phyloP scores from a whole-genome alignment of 2,329 filamentous ascomycete genomes.

The Xylariaceae sp. region DNA sequence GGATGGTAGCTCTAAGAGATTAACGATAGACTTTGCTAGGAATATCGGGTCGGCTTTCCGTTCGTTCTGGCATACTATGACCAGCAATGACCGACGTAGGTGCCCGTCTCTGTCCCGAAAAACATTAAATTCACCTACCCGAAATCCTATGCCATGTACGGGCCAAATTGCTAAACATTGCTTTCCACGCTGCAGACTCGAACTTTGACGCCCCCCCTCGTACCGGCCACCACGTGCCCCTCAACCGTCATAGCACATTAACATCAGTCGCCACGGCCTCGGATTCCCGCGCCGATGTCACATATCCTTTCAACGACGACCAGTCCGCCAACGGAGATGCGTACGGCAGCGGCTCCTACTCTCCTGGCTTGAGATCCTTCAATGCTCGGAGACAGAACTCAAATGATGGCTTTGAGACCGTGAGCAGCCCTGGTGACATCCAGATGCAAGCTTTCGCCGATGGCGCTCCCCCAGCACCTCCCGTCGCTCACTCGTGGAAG shows the following conservation, averaged over 20 bases:
- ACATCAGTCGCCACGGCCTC: conserved; percentile 84
- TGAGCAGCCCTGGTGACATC: conserved; percentile 70
- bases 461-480: conserved; percentile 82
- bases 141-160: not conserved
- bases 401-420: conserved; percentile 63
- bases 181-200: conserved; percentile 63
- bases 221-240: conserved; percentile 81
- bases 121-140: not conserved
- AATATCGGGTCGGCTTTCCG: conserved; percentile 70
- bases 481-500: conserved; percentile 83
- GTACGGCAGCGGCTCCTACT: conserved; percentile 69
- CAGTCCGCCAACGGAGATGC: conserved; percentile 51
- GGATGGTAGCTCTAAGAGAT: conserved; percentile 4
- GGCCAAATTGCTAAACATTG: conserved; percentile 16
- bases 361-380: conserved; percentile 80
- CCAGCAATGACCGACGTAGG: conserved; percentile 64
- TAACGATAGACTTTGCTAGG: conserved; percentile 21
- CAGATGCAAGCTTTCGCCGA: conserved; percentile 95
- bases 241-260: conserved; percentile 75
- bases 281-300: conserved; percentile 82
- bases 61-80: conserved; percentile 93
- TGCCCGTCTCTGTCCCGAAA: conserved; percentile 20
- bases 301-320: conserved; percentile 73
- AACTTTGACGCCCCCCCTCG: conserved; percentile 89
- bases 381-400: conserved; percentile 57